A percentile compares a stretch with the other conserved stretches of the same genome.
Conservation (phyloP, 108 stramenopile genomes). For the Pseudonitzschia multiseries region DNA sequence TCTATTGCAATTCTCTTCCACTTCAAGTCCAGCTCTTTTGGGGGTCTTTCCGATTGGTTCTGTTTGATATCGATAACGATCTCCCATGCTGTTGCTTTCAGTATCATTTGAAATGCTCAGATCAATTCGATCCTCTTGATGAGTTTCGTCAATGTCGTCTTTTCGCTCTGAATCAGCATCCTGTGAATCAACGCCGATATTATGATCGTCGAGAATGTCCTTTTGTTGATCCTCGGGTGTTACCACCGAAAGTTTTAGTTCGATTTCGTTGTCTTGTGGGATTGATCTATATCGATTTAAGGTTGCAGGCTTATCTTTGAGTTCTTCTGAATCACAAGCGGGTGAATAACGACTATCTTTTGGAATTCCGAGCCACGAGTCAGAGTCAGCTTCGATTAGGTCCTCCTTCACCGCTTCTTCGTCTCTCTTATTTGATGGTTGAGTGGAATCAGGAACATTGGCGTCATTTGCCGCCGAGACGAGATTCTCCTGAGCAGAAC, state of each 20-base stretch:
- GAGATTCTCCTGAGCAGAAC: background rate
- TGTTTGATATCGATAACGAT: conserved; percentile 4
- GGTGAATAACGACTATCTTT: conserved; percentile 3
- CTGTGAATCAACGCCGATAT: background rate
- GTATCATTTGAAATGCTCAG: background rate
- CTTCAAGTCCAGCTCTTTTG: background rate
- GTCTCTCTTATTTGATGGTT: too few relatives aligned
- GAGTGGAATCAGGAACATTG: too few relatives aligned
- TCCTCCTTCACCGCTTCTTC: background rate
- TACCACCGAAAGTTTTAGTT: background rate
- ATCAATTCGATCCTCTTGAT: background rate
- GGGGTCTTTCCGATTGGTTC: conserved; percentile 20
- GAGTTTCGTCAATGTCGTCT: background rate
- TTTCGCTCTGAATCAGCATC: background rate
- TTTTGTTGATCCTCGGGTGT: background rate
- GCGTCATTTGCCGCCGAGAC: too few relatives aligned
- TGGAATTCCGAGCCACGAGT: background rate
- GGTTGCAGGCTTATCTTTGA: background rate
- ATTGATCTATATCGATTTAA: background rate
- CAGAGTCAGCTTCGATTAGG: background rate
- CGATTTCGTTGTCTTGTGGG: conserved; percentile 2
- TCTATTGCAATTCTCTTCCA: conserved; percentile 4
- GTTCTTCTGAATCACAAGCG: background rate
- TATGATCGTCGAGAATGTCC: background rate
- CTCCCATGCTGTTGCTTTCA: background rate